Conservation (phyloP, 1,284 basidiomycete genomes). For the Grifola frondosa region DNA sequence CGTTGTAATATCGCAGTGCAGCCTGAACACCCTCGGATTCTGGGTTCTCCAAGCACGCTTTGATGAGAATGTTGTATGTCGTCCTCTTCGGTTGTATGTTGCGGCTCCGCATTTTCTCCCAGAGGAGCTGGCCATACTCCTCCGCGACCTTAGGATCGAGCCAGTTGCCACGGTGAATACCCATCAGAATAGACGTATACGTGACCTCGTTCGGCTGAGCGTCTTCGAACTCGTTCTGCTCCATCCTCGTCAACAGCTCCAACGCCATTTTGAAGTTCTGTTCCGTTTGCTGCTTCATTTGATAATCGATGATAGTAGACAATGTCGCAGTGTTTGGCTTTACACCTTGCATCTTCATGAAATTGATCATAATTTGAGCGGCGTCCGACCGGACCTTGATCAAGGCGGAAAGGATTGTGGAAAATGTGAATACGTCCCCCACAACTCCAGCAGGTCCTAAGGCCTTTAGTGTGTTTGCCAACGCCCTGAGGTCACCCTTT, state of each 20-base stretch:
- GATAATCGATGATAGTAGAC: slow-evolving; percentile 71
- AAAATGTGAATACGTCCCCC: slow-evolving; percentile 81
- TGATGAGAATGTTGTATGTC: slow-evolving; percentile 76
- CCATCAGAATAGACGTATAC: slow-evolving; percentile 67
- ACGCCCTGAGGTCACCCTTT: slow-evolving; percentile 54
- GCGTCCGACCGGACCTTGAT: slow-evolving; percentile 67
- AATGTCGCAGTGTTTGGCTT: slow-evolving; percentile 72
- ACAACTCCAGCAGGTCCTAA: slow-evolving; percentile 52
- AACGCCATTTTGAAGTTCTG: slow-evolving; percentile 62
- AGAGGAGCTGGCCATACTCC: slow-evolving; percentile 49
- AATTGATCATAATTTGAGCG: slow-evolving; percentile 54
- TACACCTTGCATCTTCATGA: slow-evolving; percentile 76
- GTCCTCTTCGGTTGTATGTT: slow-evolving; percentile 54
- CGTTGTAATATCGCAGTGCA: slow-evolving; percentile 62
- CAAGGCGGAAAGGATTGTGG: slow-evolving; percentile 74
- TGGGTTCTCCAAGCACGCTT: slow-evolving; percentile 54
- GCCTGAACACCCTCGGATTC: slow-evolving; percentile 47
- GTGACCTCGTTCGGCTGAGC: slow-evolving; percentile 68
- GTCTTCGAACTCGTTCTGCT: slow-evolving; percentile 47
- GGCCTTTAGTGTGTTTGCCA: slow-evolving; percentile 55
- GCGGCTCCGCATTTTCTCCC: slow-evolving; percentile 57
- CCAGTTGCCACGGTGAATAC: slow-evolving; percentile 55
- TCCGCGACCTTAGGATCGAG: slow-evolving; percentile 41
- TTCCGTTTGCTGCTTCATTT: slow-evolving; percentile 55
- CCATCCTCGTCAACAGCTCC: slow-evolving; percentile 70